Base-by-base conservation (phyloP, 192 early-diverging fungal species). In the Thamnidium elegans region DNA sequence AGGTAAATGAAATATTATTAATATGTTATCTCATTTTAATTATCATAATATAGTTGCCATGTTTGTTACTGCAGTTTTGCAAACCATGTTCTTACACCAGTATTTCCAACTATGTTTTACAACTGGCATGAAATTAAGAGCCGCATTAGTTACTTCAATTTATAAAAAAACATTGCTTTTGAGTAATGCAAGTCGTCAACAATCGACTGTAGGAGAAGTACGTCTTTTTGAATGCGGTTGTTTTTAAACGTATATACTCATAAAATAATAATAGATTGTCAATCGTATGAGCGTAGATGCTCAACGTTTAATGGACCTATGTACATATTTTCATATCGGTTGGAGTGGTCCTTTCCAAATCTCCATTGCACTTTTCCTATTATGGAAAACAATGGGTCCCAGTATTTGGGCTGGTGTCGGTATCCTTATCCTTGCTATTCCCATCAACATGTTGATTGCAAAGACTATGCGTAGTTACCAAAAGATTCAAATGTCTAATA, bases 401-500 rank as follows among this genome's bases (percentile, higher is more conserved):
- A 81, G 88, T 19, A 83, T 90, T 30, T 92, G 91, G 81, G 94
- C 91, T 46, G 95, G 95, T 62, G 86, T 98, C 0, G 78, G 71
- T 7, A 68, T 93, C 20, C 91, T 98, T 89, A 63, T 97, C 39
- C 32, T 92, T n/a, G 82, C 82, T 61, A 86, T 93, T 48, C 95
- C 95, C 0, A 36, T 92, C 54, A 93, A 94, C 61, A 85, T 81
- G 21, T 64, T 77, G 39, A 60, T 95, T 14, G 86, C 86, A 7
- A 81, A 71, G 11, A 77, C 63, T 23, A 87, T 90, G 75, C 84
- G 90, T 20, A 80, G 51, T 17, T 76, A 91, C 30, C 89, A 93
- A 67, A 87, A 87, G 66, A 68, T 64, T 20, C 94, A 94, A 71
- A 97, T 97, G 95, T 74, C 67, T 55, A 91, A 91, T 83, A 94